Conservation (phyloP, 495 filamentous ascomycete genomes). For the Neurospora sp. region DNA sequence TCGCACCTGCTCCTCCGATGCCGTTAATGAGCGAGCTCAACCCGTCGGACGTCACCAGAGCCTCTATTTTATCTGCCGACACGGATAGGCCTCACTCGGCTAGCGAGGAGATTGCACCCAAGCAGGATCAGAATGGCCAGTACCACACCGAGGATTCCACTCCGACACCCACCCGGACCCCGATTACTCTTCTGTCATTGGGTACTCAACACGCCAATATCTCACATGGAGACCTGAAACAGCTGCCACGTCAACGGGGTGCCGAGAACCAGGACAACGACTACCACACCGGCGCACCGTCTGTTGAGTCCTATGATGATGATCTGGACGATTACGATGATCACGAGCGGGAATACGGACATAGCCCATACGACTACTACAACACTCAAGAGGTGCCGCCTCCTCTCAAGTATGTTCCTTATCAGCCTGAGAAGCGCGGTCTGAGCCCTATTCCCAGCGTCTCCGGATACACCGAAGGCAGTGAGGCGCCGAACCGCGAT, state of each 20-base stretch:
- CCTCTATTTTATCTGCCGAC: constrained; percentile 76
- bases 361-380: constrained; percentile 39
- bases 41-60: constrained; percentile 76
- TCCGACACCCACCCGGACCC: constrained; percentile 32
- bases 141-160: constrained; percentile 19
- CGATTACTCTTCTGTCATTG: constrained; percentile 29
- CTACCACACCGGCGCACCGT: constrained; percentile 29
- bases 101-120: constrained; percentile 43
- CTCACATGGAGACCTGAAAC: constrained; percentile 40
- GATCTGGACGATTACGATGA: constrained; percentile 37
- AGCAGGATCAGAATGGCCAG: background rate
- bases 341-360: constrained; percentile 26
- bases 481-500: constrained; percentile 38
- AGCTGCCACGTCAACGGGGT: constrained; percentile 30
- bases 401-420: constrained; percentile 46
- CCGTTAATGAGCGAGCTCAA: constrained; percentile 75
- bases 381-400: constrained; percentile 44
- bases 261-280: constrained; percentile 31
- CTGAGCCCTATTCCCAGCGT: constrained; percentile 85
- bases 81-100: constrained; percentile 61
- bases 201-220: constrained; percentile 41
- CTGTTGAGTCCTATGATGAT: constrained; percentile 28
- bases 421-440: constrained; percentile 48
- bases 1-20: constrained; percentile 54
- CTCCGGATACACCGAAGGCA: constrained; percentile 56